Conservation (phyloP, 1,139 yeast genomes). For the Debaryomyces singareniensis region DNA sequence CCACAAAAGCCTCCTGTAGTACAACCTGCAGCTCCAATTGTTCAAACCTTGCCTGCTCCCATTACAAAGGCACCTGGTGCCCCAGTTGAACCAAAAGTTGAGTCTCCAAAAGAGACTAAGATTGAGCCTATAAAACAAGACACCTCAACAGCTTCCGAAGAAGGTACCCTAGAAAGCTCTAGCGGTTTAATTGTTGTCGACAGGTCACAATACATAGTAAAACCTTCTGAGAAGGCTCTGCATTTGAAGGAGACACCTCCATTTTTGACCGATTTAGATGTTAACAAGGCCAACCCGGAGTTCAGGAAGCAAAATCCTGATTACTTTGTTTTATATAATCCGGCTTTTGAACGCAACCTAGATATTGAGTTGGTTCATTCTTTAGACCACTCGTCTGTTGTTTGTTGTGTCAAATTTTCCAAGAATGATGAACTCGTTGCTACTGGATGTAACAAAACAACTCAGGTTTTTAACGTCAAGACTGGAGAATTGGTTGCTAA, state of each 20-base stretch:
- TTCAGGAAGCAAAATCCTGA: slow-evolving; percentile 81
- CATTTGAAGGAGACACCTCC: slow-evolving; percentile 79
- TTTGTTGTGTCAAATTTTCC: slow-evolving; percentile 92
- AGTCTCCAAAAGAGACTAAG: slow-evolving; percentile 7
- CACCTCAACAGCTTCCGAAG: slow-evolving; percentile 9
- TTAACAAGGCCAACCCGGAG: slow-evolving; percentile 69
- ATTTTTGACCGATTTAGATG: slow-evolving; percentile 76
- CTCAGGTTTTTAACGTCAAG: slow-evolving; percentile 89
- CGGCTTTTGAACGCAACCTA: slow-evolving; percentile 59
- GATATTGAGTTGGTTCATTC: slow-evolving; percentile 90
- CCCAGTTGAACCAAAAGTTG: slow-evolving; percentile 8
- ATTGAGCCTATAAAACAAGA: slow-evolving; percentile 9
- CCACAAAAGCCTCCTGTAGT: slow-evolving; percentile 14
- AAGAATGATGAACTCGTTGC: slow-evolving; percentile 91
- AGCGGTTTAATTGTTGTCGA: slow-evolving; percentile 34
- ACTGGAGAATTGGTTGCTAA: slow-evolving; percentile 88
- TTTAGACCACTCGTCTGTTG: slow-evolving; percentile 88
- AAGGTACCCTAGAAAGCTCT: slow-evolving; percentile 17
- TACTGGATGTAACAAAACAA: slow-evolving; percentile 94
- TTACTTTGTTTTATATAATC: slow-evolving; percentile 87
- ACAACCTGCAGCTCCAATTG: slow-evolving; percentile 8
- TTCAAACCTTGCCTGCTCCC: slow-evolving; percentile 13
- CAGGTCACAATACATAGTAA: slow-evolving; percentile 38
- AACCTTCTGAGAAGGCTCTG: slow-evolving; percentile 36
- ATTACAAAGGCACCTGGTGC: slow-evolving; percentile 10